Percentiles rank a stretch among this genome's conserved stretches.
phyloP scores from a whole-genome alignment of 2,329 filamentous ascomycete species.

The Trichoderma semiorbis region DNA sequence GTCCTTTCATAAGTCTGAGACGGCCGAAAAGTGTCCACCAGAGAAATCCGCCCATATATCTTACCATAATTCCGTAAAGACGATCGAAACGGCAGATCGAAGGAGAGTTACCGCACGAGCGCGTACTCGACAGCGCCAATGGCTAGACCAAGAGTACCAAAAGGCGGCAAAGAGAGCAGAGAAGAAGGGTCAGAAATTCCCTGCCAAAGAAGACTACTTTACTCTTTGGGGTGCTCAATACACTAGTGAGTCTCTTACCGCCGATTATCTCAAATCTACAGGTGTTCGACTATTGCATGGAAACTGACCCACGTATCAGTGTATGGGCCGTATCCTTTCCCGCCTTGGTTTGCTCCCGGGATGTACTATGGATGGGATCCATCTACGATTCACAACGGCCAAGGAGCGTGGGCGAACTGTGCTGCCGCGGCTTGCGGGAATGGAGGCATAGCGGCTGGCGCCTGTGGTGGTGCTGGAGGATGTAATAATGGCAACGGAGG shows the following conservation, averaged over 20 bases:
- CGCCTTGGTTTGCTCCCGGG: slow-evolving; percentile 41
- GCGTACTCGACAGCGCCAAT: slow-evolving; percentile 26
- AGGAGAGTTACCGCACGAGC: not conserved
- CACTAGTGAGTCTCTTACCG: slow-evolving; percentile 28
- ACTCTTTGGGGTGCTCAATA: slow-evolving; percentile 54
- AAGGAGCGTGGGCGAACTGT: slow-evolving; percentile 39
- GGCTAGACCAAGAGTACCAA: slow-evolving; percentile 54
- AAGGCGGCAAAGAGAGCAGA: slow-evolving; percentile 49
- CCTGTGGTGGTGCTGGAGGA: slow-evolving; percentile 26
- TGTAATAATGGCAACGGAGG: slow-evolving; percentile 19
- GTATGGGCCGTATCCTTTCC: slow-evolving; percentile 46
- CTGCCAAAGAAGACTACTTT: slow-evolving; percentile 48
- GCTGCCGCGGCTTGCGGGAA: slow-evolving; percentile 46
- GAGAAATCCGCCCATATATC: slow-evolving; percentile 67
- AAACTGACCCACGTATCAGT: slow-evolving; percentile 24
- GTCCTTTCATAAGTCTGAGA: slow-evolving; percentile 46
- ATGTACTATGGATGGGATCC: slow-evolving; percentile 47
- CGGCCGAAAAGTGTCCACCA: slow-evolving; percentile 48
- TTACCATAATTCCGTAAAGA: slow-evolving; percentile 62
- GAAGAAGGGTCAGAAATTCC: slow-evolving; percentile 47
- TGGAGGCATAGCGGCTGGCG: slow-evolving; percentile 42
- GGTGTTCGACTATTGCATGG: not conserved
- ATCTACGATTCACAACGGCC: slow-evolving; percentile 30
- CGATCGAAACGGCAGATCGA: slow-evolving; percentile 17
- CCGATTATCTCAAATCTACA: not conserved